phyloP scores from a whole-genome alignment of 1,139 yeast genomes.

The Kodamaea ohmeri region DNA sequence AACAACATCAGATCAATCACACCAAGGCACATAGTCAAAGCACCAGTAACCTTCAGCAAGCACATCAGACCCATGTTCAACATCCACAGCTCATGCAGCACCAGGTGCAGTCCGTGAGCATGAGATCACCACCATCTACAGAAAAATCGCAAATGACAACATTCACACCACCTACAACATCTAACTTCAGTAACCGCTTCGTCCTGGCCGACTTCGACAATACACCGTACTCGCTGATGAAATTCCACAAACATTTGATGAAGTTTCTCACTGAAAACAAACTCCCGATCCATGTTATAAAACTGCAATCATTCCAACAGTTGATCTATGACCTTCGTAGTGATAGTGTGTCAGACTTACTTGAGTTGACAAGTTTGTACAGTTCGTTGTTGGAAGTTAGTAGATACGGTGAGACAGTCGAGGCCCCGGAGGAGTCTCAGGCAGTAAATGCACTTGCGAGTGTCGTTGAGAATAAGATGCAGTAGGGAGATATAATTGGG shows the following conservation, averaged over 20 bases:
- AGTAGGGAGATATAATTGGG: too few relatives aligned
- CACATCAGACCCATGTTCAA: constrained; percentile 1
- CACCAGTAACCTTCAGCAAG: not conserved
- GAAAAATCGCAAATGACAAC: not conserved
- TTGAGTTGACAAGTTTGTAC: constrained; percentile 47
- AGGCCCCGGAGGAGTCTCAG: constrained; percentile 11
- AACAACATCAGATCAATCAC: constrained; percentile 8
- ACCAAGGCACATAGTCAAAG: constrained; percentile 1
- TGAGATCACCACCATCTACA: constrained; percentile 3
- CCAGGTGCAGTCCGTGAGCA: not conserved
- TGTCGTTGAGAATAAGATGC: constrained; percentile 16
- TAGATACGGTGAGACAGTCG: constrained; percentile 11
- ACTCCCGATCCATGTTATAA: constrained; percentile 46
- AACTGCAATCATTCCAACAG: constrained; percentile 53
- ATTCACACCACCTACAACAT: not conserved
- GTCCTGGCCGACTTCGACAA: constrained; percentile 40
- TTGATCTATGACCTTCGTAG: constrained; percentile 49
- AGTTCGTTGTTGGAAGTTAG: constrained; percentile 48
- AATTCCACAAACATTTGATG: constrained; percentile 52
- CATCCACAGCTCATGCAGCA: constrained; percentile 1
- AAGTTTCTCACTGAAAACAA: constrained; percentile 52
- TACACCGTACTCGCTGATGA: constrained; percentile 43
- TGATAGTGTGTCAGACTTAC: constrained; percentile 45
- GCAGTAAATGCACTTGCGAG: constrained; percentile 18
- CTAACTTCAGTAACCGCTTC: constrained; percentile 12